Evolutionary conservation across 257 asterid genomes (phyloP), one percentile per base, ranked within the genome.

Genomic region (Lithospermum erythrorhizon): DNA sequence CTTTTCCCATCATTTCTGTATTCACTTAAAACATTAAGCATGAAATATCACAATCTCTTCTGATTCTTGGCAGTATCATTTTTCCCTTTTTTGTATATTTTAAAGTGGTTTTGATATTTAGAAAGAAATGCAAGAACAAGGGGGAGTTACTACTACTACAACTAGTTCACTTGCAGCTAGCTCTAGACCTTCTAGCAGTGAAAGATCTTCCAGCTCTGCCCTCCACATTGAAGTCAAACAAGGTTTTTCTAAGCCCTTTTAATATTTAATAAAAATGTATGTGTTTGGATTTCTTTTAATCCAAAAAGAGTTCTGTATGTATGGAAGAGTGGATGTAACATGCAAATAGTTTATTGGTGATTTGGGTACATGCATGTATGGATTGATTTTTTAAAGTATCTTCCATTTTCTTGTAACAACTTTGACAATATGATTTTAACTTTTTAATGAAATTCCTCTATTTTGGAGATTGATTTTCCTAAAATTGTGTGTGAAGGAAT

Each of bases 121-220:
- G 64, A 53, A 55, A 61, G 72, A 2, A 83, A 87, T 87, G 97
- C 97, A 90, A 69, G 96, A 87, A 54, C 55, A 52, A 17, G 21
- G 22, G 1, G 22, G 11, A 6, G 55, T 52, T 52, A 52, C 6
- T 52, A 52, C 6, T 52, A 13, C 11, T 52, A 5, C 55, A 7
- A n/a, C 23, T 52, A 52, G 55, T 20, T 52, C 55, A 18, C 21
- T 52, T 52, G 55, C 21, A 52, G 21, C 22, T 52, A 52, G 55
- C 55, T 52, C 55, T 52, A 17, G n/a, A 52, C 55, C 55, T 52
- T 52, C 22, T 20, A 52, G 22, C 22, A 52, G 55, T 52, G 55
- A 52, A 52, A 52, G 55, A 52, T 52, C 55, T 52, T 52, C 55
- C 16, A 52, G 55, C 23, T 52, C 55, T 52, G 55, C 55, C 16